Conservation (phyloP, 1,139 yeast genomes). For the Yamadazyma sp. region DNA sequence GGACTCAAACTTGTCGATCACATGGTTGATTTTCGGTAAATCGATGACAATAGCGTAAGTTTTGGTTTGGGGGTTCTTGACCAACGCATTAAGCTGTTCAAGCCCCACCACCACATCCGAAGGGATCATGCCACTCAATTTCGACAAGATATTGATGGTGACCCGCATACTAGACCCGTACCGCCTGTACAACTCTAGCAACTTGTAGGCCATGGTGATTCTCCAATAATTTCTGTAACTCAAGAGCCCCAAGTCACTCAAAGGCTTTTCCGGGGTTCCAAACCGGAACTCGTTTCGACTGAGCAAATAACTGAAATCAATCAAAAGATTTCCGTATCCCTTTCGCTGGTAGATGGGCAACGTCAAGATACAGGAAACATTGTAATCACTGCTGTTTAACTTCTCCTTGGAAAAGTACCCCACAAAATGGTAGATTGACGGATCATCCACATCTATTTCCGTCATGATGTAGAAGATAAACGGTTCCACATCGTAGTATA, state of each 20-base stretch:
- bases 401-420: slow-evolving; percentile 95
- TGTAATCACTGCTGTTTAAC: slow-evolving; percentile 69
- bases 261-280: slow-evolving; percentile 95
- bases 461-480: slow-evolving; percentile 85
- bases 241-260: slow-evolving; percentile 79
- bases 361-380: slow-evolving; percentile 87
- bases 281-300: slow-evolving; percentile 70
- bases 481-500: slow-evolving; percentile 94
- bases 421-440: slow-evolving; percentile 68
- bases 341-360: slow-evolving; percentile 83
- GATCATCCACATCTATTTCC: slow-evolving; percentile 54
- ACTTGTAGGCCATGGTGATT: slow-evolving; percentile 52
- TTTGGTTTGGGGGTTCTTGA: slow-evolving; percentile 41
- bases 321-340: slow-evolving; percentile 87
- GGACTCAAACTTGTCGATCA: slow-evolving; percentile 53
- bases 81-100: slow-evolving; percentile 69
- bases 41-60: slow-evolving; percentile 59
- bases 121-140: slow-evolving; percentile 79
- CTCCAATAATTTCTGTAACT: slow-evolving; percentile 92
- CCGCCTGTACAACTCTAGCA: slow-evolving; percentile 29
- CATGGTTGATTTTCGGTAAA: slow-evolving; percentile 38
- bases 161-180: slow-evolving; percentile 22
- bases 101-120: slow-evolving; percentile 87
- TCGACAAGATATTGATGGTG: slow-evolving; percentile 61
- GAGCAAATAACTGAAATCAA: slow-evolving; percentile 84